Evolutionary conservation across 352 stramenopile genomes (phyloP).

Genomic region (Phytophthora sp.): DNA sequence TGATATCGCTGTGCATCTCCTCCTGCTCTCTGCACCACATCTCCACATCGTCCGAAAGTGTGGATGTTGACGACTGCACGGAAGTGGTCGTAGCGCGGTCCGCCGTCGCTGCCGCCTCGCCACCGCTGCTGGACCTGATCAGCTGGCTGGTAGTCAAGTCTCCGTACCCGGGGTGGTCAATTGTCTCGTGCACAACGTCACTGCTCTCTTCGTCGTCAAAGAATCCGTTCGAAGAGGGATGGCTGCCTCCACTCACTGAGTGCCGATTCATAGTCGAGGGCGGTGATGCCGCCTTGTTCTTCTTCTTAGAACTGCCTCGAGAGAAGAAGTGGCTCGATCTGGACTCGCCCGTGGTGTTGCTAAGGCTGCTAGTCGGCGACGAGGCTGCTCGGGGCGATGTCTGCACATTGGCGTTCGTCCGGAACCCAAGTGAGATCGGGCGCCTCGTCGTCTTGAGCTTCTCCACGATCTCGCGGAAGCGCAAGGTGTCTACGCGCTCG

Average conservation of each 20-base stretch:
- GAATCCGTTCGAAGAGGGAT: slow-evolving; percentile 5
- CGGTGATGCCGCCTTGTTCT: background rate
- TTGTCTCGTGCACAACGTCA: slow-evolving; percentile 28
- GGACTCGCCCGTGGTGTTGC: slow-evolving; percentile 9
- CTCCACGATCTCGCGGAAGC: slow-evolving; percentile 78
- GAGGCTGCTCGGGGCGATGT: slow-evolving; percentile 56
- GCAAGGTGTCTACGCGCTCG: slow-evolving; percentile 58
- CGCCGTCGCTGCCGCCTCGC: background rate
- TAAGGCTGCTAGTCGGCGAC: slow-evolving; percentile 14
- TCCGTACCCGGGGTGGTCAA: slow-evolving; percentile 18
- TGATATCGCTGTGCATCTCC: slow-evolving; percentile 85
- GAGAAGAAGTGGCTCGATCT: slow-evolving; percentile 24
- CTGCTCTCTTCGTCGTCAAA: slow-evolving; percentile 33
- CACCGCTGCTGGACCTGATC: slow-evolving; percentile 13
- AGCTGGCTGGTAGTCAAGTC: slow-evolving; percentile 10
- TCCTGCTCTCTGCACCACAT: slow-evolving; percentile 82
- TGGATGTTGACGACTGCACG: slow-evolving; percentile 58
- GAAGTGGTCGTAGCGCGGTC: slow-evolving; percentile 55
- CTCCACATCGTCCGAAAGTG: slow-evolving; percentile 80
- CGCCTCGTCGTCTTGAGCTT: slow-evolving; percentile 76
- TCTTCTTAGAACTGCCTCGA: slow-evolving; percentile 3
- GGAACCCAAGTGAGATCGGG: slow-evolving; percentile 76
- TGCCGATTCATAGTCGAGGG: slow-evolving; percentile 2
- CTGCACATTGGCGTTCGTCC: slow-evolving; percentile 66
- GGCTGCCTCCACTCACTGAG: slow-evolving; percentile 19